Conservation (phyloP, 306 rosid genomes). For the Parietaria judaica region DNA sequence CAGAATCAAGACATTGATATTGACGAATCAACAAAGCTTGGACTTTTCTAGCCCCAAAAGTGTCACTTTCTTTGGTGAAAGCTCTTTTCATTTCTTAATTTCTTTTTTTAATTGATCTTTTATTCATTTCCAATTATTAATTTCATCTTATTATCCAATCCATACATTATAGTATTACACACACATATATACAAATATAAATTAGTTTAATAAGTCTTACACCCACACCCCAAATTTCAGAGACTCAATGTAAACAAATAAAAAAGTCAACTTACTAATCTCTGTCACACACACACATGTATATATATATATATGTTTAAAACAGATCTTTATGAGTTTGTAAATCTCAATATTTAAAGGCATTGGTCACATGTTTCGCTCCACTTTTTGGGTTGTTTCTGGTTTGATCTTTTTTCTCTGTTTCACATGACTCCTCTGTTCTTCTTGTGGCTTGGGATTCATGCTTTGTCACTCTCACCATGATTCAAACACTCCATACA, state of each 20-base stretch:
- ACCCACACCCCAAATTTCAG: conserved; percentile 9
- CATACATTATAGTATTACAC: too few relatives aligned
- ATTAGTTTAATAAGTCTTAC: too few relatives aligned
- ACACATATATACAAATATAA: too few relatives aligned
- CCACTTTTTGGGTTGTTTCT: conserved; percentile 24
- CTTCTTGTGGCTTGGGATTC: conserved; percentile 27
- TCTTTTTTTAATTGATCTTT: background rate
- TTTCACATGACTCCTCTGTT: conserved; percentile 34
- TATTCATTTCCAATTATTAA: conserved; percentile 13
- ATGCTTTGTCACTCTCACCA: conserved; percentile 18
- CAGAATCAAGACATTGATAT: too few relatives aligned
- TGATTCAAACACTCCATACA: conserved; percentile 5
- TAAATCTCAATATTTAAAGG: conserved; percentile 5
- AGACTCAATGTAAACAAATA: conserved; percentile 3
- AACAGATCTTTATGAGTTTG: conserved; percentile 10
- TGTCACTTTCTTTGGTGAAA: too few relatives aligned
- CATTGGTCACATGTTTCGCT: conserved; percentile 27
- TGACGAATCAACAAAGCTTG: too few relatives aligned
- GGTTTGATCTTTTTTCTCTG: background rate
- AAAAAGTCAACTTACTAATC: background rate
- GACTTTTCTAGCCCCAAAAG: too few relatives aligned
- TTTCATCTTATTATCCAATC: background rate
- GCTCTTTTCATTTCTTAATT: background rate
- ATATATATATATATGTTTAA: background rate
- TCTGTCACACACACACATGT: background rate